Base-by-base conservation (phyloP, 257 asterid genomes). In the Buddleja alternifolia region DNA sequence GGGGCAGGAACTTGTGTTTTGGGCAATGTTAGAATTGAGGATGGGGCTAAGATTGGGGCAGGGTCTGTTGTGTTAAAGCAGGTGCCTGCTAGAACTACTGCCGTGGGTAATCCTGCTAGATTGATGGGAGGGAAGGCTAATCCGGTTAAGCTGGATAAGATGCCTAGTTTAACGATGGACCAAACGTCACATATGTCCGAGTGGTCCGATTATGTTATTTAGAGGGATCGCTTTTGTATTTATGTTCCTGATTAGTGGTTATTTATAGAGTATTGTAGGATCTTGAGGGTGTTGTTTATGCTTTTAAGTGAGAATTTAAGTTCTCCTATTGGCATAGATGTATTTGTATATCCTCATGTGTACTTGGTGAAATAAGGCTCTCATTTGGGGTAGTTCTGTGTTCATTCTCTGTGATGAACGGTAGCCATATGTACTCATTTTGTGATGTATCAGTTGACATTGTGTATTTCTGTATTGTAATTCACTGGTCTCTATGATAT, bases 1-100 rank as follows among this genome's bases (percentile, higher is more conserved):
- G 89, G 89, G 7, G 89, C 89, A 0, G 89, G 86, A 11, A 81
- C 84, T 17, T 80, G 89, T 71, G 86, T 83, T n/a, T 54, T 83
- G 70, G 89, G 89, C 10, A 83, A 81, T 64, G 84, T 83, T 48
- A 71, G 42, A 29, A 81, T 83, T 34, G 84, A 70, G 9, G 86
- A 80, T 15, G 89, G 86, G 54, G 89, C 89, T 4, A 83, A 78
- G 72, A 72, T 83, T 32, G 89, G 89, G 14, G 84, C 89, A 0
- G 86, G 89, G 3, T 83, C 89, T 0, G 82, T 83, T 10, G 89
- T 83, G 46, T 37, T 83, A 2, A 84, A 78, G 56, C 73, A 70
- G 44, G 82, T 84, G 3, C 89, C 89, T 5, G 82, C 86, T 36
- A 59, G 84, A 42, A 78, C 86, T 0, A 84, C 89, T 20, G 89